Conservation (phyloP, 805 yeast species). For the Candida lessepsii region DNA sequence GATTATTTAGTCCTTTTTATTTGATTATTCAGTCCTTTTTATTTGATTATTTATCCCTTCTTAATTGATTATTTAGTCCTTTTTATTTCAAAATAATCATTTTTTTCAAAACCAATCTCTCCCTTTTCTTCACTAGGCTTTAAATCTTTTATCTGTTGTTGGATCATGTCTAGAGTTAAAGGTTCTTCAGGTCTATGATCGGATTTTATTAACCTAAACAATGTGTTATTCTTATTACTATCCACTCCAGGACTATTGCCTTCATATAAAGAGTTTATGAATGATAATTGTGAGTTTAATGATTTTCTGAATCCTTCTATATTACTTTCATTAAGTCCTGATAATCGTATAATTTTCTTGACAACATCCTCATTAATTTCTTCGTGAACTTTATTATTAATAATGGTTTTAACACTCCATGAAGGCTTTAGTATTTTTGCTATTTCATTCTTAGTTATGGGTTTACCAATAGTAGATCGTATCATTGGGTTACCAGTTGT, state of each 20-base stretch:
- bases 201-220: constrained; percentile 33
- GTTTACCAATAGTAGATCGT: constrained; percentile 2
- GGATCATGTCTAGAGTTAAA: constrained; percentile 20
- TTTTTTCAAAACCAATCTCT: constrained; percentile 18
- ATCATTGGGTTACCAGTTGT: not conserved
- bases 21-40: too few species aligned
- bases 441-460: constrained; percentile 10
- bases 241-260: constrained; percentile 9
- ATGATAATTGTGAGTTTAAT: constrained; percentile 35
- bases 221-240: constrained; percentile 21
- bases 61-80: not conserved
- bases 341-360: constrained; percentile 29
- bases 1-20: too few species aligned
- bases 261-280: constrained; percentile 31
- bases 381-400: constrained; percentile 6
- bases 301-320: constrained; percentile 21
- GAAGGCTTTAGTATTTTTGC: constrained; percentile 12
- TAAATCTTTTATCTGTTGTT: constrained; percentile 15
- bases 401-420: constrained; percentile 21
- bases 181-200: constrained; percentile 30
- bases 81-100: constrained; percentile 13
- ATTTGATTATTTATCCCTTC: not conserved
- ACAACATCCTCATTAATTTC: constrained; percentile 8
- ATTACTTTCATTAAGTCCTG: constrained; percentile 30
- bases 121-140: constrained; percentile 22